Evolutionary conservation across 768 basidiomycete species (phyloP), one percentile per base, ranked within the genome.

Genomic region (Lentinula raphanica): DNA sequence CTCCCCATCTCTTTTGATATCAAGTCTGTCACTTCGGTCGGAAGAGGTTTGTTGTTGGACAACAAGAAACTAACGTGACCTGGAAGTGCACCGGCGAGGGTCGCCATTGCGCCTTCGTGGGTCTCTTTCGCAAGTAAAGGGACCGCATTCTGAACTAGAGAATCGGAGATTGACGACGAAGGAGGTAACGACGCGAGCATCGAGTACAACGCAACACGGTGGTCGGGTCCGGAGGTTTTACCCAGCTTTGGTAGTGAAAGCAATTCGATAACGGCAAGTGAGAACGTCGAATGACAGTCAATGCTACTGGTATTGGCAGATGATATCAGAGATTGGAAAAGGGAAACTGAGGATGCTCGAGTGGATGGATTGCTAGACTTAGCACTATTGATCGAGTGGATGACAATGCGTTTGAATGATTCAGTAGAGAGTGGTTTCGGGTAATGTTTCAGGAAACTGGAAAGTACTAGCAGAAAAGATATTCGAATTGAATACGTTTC

Each of bases 191-290:
- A 66, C 2, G 78, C 72, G 1, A 94, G 77, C 86, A 98, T 92
- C 1, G 83, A 79, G 71, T 92, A 95, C 8, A 98, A 75, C 0
- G 88, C 77, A 4, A 85, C 69, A 17, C 95, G 85, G 68, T 98
- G 94, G 57, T 96, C 96, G 2, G 90, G 81, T 1, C 93, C 92
- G 0, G 86, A 74, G 0, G 94, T 91, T 76, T 97, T 99, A 21
- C 92, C 90, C 0, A 86, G 70, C 64, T 88, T 86, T 1, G 93
- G 90, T 0, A 93, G 77, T n/a, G 75, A 73, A 9, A 94, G 73
- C 4, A 94, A 69, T 61, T 96, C 92, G 8, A 75, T 75, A 2
- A 86, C 78, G 11, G 84, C 78, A 1, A 75, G 60, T 5, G 76
- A 73, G 9, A 76, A 64, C 23, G 79, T 74, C 4, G 74, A 72